Evolutionary conservation across 2,329 filamentous ascomycete species (phyloP).

Genomic region (Arthrobotrys sphaeroides): DNA sequence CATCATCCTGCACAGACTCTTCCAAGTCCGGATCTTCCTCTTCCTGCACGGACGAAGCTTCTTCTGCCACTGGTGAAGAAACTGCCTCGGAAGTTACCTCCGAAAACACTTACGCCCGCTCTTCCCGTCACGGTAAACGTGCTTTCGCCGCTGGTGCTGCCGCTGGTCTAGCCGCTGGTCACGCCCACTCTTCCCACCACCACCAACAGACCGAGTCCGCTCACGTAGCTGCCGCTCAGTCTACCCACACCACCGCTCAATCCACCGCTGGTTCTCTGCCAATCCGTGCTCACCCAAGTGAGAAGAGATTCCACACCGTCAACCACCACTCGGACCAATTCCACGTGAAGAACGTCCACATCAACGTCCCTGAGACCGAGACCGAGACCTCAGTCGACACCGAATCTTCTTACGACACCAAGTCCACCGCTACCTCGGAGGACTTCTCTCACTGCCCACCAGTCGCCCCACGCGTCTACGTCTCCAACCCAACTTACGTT

Average conservation of each 20-base stretch:
- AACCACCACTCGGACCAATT: conserved; percentile 52
- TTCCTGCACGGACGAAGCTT: conserved; percentile 53
- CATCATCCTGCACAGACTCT: conserved; percentile 11
- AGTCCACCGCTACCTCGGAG: conserved; percentile 47
- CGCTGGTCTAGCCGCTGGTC: conserved; percentile 40
- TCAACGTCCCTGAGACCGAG: conserved; percentile 42
- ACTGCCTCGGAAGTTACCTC: conserved; percentile 54
- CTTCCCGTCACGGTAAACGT: conserved; percentile 41
- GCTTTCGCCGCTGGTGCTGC: conserved; percentile 41
- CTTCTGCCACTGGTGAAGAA: conserved; percentile 51
- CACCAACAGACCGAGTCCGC: too few species aligned
- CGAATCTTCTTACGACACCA: conserved; percentile 43
- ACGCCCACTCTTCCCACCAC: too few species aligned
- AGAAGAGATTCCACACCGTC: conserved; percentile 53
- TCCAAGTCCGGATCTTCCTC: conserved; percentile 47
- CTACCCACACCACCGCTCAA: conserved; percentile 4
- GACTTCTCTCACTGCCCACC: conserved; percentile 2
- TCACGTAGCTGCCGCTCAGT: too few species aligned
- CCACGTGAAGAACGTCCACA: conserved; percentile 59
- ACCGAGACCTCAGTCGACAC: conserved; percentile 39
- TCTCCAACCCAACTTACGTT: conserved; percentile 47
- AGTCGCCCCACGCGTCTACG: conserved; percentile 37
- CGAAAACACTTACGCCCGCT: conserved; percentile 54
- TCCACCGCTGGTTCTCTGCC: conserved; percentile 25
- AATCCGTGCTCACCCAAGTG: conserved; percentile 41